These are phyloP conservation scores for Synchytrium microbalum DNA, from an alignment of 371 early-diverging fungal genomes.

Conservation along the genomic window DNA sequence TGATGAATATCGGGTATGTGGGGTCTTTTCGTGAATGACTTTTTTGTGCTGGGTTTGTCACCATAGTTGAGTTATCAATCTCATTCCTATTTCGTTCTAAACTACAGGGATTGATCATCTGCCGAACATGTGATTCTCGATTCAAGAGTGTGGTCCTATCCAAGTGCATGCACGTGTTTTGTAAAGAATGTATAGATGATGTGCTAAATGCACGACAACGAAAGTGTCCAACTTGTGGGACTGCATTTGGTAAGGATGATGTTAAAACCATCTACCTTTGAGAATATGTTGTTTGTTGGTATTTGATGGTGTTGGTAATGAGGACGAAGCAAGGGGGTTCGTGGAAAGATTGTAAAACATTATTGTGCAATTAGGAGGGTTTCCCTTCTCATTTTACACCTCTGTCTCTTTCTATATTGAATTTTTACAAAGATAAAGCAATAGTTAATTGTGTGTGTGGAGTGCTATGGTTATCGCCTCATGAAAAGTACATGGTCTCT, in stretches of 20 bases:
- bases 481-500: too few relatives aligned
- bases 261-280: constrained; percentile 84
- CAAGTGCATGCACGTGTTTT: constrained; percentile 95
- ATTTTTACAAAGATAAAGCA: too few relatives aligned
- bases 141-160: constrained; percentile 78
- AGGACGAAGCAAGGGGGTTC: background rate
- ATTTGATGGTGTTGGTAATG: background rate
- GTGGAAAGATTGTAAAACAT: too few relatives aligned
- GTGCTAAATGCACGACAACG: constrained; percentile 88
- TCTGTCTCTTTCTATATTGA: too few relatives aligned
- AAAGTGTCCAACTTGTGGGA: constrained; percentile 96
- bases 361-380: too few relatives aligned
- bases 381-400: too few relatives aligned
- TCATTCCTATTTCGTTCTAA: background rate
- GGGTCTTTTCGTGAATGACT: constrained; percentile 7
- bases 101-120: constrained; percentile 69
- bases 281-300: background rate
- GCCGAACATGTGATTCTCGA: constrained; percentile 73
- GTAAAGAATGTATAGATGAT: constrained; percentile 84
- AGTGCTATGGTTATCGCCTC: too few relatives aligned
- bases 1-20: constrained; percentile 39
- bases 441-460: too few relatives aligned
- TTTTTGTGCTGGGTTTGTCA: constrained; percentile 2
- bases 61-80: background rate
- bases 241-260: constrained; percentile 86